phyloP scores from a whole-genome alignment of 805 yeast species.

The Metschnikowia cubensis region DNA sequence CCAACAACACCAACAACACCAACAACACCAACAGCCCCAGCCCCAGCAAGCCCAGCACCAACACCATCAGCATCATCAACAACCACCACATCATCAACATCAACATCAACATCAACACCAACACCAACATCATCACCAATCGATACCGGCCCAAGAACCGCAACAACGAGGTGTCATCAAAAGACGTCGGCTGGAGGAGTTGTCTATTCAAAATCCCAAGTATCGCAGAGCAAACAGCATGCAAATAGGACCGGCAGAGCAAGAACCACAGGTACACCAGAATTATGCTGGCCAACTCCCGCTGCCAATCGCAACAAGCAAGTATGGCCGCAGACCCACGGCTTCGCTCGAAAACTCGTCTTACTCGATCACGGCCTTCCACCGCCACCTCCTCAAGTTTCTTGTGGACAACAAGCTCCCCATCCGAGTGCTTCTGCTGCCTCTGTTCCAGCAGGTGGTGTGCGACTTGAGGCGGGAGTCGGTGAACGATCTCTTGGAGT shows the following conservation, averaged over 20 bases:
- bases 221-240: conserved; percentile 2
- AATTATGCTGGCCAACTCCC: conserved; percentile 8
- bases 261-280: background rate
- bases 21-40: conserved; percentile 4
- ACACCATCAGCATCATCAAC: background rate
- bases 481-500: conserved; percentile 43
- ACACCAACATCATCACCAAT: background rate
- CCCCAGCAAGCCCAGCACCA: background rate
- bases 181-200: conserved; percentile 1
- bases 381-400: conserved; percentile 47
- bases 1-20: conserved; percentile 4
- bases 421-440: conserved; percentile 45
- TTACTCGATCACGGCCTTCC: conserved; percentile 46
- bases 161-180: background rate
- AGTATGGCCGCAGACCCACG: background rate
- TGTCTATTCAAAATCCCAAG: background rate
- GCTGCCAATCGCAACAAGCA: background rate
- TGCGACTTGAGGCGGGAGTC: conserved; percentile 49
- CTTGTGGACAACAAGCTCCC: conserved; percentile 51
- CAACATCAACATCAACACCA: too few species aligned
- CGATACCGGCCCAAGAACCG: background rate
- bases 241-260: background rate
- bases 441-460: conserved; percentile 48
- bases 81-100: background rate
- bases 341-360: conserved; percentile 33